These are phyloP conservation scores for Poa pratensis DNA, from an alignment of 176 grass and related monocot species.

Conservation along the genomic window DNA sequence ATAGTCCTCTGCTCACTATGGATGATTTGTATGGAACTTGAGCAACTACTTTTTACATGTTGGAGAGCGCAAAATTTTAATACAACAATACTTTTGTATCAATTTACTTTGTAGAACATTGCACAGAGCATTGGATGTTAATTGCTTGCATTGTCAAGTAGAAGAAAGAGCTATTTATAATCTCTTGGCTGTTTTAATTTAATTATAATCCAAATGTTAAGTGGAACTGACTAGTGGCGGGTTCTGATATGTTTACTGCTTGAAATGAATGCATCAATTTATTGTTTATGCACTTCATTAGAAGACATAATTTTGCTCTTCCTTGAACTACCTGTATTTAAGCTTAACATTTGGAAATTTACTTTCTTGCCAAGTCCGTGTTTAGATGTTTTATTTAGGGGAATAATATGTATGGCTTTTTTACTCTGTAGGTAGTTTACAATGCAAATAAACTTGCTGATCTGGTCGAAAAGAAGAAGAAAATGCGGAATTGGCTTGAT, in stretches of 20 bases:
- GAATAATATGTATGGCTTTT: conserved; percentile 16
- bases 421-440: conserved; percentile 69
- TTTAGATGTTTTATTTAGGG: conserved; percentile 20
- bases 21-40: not conserved
- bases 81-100: not conserved
- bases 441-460: conserved; percentile 90
- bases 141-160: conserved; percentile 2
- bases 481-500: conserved; percentile 89
- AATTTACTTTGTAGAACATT: not conserved
- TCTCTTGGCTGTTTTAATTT: not conserved
- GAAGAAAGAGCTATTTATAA: not conserved
- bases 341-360: not conserved
- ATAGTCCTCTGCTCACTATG: not conserved
- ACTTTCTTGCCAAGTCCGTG: not conserved
- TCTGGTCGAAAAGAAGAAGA: conserved; percentile 88
- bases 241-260: not conserved
- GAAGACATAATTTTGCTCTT: not conserved
- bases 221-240: not conserved
- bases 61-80: not conserved
- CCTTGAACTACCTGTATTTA: not conserved
- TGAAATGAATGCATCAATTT: conserved; percentile 8
- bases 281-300: conserved; percentile 20
- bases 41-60: not conserved
- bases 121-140: not conserved
- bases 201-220: not conserved